Evolutionary conservation across 495 filamentous ascomycete genomes (phyloP).

Genomic region (Penicillium paxilli): DNA sequence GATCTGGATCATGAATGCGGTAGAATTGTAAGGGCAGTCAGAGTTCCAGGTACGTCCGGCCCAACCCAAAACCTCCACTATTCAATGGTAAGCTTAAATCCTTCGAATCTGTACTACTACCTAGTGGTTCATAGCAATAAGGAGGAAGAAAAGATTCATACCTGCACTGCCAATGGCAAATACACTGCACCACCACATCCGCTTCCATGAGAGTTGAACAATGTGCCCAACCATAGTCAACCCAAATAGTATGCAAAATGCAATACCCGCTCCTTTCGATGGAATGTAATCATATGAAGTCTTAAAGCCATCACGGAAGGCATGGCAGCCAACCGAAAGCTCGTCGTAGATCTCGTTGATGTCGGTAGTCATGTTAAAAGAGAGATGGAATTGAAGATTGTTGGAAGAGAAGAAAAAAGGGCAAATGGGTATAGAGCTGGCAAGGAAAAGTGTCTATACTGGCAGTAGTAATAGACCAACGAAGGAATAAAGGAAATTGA

Average conservation of each 20-base stretch:
- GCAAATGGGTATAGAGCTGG: neutral
- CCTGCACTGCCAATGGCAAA: constrained; percentile 45
- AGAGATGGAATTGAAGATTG: constrained; percentile 1
- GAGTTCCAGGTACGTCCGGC: constrained; percentile 51
- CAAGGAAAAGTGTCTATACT: neutral
- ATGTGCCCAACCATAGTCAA: constrained; percentile 48
- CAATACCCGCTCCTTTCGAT: constrained; percentile 51
- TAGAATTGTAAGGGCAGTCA: constrained; percentile 52
- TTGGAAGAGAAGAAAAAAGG: neutral
- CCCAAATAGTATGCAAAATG: constrained; percentile 51
- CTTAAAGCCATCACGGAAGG: constrained; percentile 15
- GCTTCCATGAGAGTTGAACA: constrained; percentile 43
- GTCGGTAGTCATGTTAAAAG: constrained; percentile 6
- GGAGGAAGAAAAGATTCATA: no score
- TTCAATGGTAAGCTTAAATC: neutral
- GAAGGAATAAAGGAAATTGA: no score
- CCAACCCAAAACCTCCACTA: constrained; percentile 58
- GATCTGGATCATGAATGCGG: constrained; percentile 17
- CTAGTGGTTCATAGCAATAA: no score
- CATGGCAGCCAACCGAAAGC: constrained; percentile 20
- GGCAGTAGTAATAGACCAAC: no score
- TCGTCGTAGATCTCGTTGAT: neutral
- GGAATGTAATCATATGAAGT: constrained; percentile 53
- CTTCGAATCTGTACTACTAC: no score
- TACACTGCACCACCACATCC: constrained; percentile 50